phyloP scores from a whole-genome alignment of 179 eudicot genomes.

The Actinidia polygama region DNA sequence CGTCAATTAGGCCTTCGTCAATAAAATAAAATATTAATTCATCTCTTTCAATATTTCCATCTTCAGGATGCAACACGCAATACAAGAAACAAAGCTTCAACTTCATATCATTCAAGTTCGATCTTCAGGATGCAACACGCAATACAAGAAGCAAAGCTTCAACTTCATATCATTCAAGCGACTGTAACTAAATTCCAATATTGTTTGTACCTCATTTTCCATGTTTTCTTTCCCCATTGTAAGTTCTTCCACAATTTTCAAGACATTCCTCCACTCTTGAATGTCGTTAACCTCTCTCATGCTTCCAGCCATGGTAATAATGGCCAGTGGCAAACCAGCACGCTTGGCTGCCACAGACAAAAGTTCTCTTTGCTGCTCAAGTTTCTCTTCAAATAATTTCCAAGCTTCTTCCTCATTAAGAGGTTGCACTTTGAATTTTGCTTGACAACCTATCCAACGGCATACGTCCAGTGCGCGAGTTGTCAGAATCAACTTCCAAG shows the following conservation, averaged over 20 bases:
- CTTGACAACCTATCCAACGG: conserved; percentile 30
- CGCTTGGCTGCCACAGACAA: conserved; percentile 31
- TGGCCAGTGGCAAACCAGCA: conserved; percentile 38
- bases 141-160: no score
- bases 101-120: no score
- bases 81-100: no score
- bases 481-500: conserved; percentile 22
- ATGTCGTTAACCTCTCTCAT: conserved; percentile 38
- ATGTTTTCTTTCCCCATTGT: no score
- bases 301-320: conserved; percentile 35
- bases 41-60: no score
- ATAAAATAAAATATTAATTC: no score
- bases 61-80: no score
- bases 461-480: conserved; percentile 18
- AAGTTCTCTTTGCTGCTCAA: background rate
- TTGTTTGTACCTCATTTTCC: no score
- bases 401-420: conserved; percentile 32
- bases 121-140: no score
- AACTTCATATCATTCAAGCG: no score
- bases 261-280: conserved; percentile 34
- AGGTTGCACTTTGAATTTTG: conserved; percentile 20
- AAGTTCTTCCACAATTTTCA: conserved; percentile 29
- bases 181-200: no score
- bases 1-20: no score
- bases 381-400: conserved; percentile 18